Evolutionary conservation across 2,329 filamentous ascomycete species (phyloP).

Genomic region (Aspergillus versicolor): DNA sequence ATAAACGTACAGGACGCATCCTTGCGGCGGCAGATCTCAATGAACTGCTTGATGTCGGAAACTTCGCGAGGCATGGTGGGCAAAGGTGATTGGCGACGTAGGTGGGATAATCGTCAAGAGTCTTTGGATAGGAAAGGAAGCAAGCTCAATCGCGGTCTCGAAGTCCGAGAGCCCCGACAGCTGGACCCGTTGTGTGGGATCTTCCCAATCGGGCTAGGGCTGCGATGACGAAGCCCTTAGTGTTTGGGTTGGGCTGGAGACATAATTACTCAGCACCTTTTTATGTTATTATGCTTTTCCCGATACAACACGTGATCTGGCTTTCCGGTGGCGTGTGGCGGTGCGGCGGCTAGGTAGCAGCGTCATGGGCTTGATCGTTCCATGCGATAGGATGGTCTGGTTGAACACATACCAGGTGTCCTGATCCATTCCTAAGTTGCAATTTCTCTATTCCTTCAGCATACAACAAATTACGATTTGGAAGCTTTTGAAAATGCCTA

Average conservation of each 20-base stretch:
- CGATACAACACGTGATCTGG: not conserved
- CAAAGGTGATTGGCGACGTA: slow-evolving; percentile 35
- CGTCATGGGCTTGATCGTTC: not conserved
- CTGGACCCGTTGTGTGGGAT: slow-evolving; percentile 19
- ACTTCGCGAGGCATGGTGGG: slow-evolving; percentile 97
- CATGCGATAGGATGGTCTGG: not conserved
- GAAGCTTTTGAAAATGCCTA: slow-evolving; percentile 58
- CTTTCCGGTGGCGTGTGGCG: slow-evolving; percentile 8
- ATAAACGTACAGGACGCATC: slow-evolving; percentile 91
- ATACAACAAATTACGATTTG: not conserved
- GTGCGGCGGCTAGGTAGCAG: slow-evolving; percentile 13
- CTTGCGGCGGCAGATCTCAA: slow-evolving; percentile 99
- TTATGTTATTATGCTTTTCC: not conserved
- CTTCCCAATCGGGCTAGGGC: slow-evolving; percentile 15
- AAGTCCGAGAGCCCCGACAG: slow-evolving; percentile 16
- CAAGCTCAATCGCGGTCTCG: slow-evolving; percentile 20
- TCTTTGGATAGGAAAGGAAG: slow-evolving; percentile 9
- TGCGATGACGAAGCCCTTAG: slow-evolving; percentile 11
- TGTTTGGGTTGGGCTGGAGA: not conserved
- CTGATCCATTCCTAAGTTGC: not conserved
- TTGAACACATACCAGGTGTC: not conserved
- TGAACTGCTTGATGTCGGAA: slow-evolving; percentile 99
- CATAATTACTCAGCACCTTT: not conserved
- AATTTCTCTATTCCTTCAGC: not conserved
- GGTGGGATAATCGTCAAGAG: slow-evolving; percentile 13